Conservation (phyloP, 441 rosid genomes). For the Dalechampia spathulata region DNA sequence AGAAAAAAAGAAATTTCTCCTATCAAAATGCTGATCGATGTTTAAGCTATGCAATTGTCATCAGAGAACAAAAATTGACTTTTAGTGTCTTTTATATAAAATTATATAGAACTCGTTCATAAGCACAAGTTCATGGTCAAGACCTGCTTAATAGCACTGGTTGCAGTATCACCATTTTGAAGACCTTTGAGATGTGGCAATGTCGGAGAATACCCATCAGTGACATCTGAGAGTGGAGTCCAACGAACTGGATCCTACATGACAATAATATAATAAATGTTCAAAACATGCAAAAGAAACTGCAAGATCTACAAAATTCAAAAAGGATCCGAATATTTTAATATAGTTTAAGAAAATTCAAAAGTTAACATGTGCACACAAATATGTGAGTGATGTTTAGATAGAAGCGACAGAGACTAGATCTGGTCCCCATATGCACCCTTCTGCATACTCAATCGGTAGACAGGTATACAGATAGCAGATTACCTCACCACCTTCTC, state of each 20-base stretch:
- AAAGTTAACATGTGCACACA: neutral
- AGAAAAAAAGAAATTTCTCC: neutral
- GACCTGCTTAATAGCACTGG: conserved; percentile 99
- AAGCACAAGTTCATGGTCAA: conserved; percentile 18
- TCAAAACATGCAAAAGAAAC: neutral
- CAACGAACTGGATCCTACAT: conserved; percentile 94
- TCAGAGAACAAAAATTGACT: neutral
- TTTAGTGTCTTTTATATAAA: neutral
- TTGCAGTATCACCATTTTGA: conserved; percentile 98
- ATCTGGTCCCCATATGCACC: neutral
- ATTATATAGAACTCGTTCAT: conserved; percentile 1
- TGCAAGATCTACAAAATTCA: neutral
- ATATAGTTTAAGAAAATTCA: conserved; percentile 1
- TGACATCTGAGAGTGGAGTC: conserved; percentile 89
- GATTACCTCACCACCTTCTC: conserved; percentile 99
- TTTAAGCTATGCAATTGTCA: conserved; percentile 6
- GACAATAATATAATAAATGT: conserved; percentile 9
- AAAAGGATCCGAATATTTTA: neutral
- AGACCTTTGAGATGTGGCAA: conserved; percentile 99
- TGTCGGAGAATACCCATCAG: conserved; percentile 96
- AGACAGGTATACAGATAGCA: conserved; percentile 2
- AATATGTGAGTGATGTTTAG: neutral
- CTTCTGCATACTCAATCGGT: neutral
- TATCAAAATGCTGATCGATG: neutral
- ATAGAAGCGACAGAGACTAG: neutral